Base-by-base conservation (phyloP, 2,329 filamentous ascomycete genomes). In the Diaporthe batatas region DNA sequence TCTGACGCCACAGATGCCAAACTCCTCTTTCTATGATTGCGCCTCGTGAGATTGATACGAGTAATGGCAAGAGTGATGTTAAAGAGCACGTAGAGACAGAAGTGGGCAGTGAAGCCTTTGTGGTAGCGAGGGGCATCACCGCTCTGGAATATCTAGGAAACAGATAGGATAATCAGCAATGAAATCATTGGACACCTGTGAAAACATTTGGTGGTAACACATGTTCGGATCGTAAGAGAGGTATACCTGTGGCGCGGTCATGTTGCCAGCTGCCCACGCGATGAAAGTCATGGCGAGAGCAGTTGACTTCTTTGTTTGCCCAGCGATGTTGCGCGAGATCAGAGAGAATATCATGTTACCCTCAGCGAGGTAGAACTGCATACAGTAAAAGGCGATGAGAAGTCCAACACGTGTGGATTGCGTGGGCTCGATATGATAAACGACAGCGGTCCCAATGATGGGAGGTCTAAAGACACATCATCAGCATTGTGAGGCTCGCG, bases 301-400 rank as follows among this genome's bases (percentile, higher is more conserved):
- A 0, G 81, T 83, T 71, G 82, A 81, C 74, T 85, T 85, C 76
- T 86, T 86, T 0, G 84, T 85, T 64, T 84, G 82, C 0, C 84
- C 84, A 3, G 81, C 82, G 42, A 83, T 81, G 72, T 86, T 85
- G 8, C 81, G 77, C 6, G 81, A 81, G 8, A 84, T 80, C 0
- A 86, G 79, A 0, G 83, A 84, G 75, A 85, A 82, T 8, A 82
- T 81, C 47, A 86, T 79, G 53, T 82, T 84, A 0, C 81, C 81
- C 6, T 84, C 81, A 0, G 82, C 83, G 2, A 83, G 81, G 14
- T 82, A 84, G 44, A 86, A 81, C 8, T 85, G 81, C 25, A 84
- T 86, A 76, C 84, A 86, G 42, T 84, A 85, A 44, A 86, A 85
- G 25, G 80, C 79, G 7, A 81, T 77, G 3, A 82, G 77, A 1